Evolutionary conservation across 1,284 basidiomycete genomes (phyloP), one percentile per base, ranked within the genome.

Genomic region (Cystobasidiaceae sp.): DNA sequence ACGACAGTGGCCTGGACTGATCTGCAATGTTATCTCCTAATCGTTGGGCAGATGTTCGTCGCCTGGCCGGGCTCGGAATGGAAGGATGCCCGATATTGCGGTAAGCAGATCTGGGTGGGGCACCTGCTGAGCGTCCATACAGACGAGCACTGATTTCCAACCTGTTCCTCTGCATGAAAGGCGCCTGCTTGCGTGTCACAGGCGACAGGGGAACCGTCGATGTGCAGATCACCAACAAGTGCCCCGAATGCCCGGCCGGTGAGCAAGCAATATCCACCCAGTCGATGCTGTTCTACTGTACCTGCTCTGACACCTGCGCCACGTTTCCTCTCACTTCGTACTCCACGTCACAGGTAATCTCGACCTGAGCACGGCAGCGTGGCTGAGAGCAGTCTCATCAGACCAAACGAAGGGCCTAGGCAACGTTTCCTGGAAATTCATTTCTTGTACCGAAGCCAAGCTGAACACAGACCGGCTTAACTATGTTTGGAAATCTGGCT

Each of bases 201-300:
- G 50, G 50, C 4, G 25, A 15, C 13, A 32, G 21, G 19, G 50
- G 50, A 13, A 52, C 50, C 15, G 50, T 19, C 28, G 27, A 33
- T 33, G 50, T 52, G 5, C 50, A 52, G 28, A 52, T 52, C 32
- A 52, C 50, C 13, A 52, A 52, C 50, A 52, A 52, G 32, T n/a
- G n/a, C n/a, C n/a, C n/a, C n/a, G n/a, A n/a, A n/a, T n/a, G n/a
- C n/a, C n/a, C n/a, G n/a, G n/a, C n/a, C n/a, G n/a, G n/a, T n/a
- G n/a, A n/a, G n/a, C n/a, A n/a, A n/a, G n/a, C n/a, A n/a, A n/a
- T n/a, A n/a, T n/a, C n/a, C n/a, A n/a, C n/a, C n/a, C n/a, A n/a
- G n/a, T n/a, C n/a, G n/a, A n/a, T n/a, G n/a, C n/a, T n/a, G n/a
- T n/a, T n/a, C n/a, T n/a, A n/a, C n/a, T n/a, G n/a, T n/a, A n/a